These are phyloP conservation scores for Phyllosticta citriasiana DNA, from an alignment of 2,329 filamentous ascomycete species.

Conservation along the genomic window DNA sequence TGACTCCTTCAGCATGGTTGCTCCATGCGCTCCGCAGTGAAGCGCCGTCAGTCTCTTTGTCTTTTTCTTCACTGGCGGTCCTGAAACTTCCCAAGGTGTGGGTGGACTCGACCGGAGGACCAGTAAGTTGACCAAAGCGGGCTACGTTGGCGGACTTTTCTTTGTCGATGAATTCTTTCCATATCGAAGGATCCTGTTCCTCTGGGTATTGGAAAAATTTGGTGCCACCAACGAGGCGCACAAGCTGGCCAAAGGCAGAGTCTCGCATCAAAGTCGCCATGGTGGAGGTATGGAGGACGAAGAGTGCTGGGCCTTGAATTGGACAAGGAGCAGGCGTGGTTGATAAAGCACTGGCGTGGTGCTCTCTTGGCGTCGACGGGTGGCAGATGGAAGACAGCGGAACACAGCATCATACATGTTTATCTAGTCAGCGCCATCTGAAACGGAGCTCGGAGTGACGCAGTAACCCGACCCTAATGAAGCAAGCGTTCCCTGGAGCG, in stretches of 20 bases:
- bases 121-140: slow-evolving; percentile 27
- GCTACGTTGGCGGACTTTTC: slow-evolving; percentile 40
- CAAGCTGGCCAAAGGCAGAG: slow-evolving; percentile 29
- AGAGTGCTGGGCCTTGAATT: background rate
- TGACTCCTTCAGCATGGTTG: background rate
- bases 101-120: slow-evolving; percentile 25
- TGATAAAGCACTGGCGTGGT: background rate
- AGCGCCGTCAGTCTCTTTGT: slow-evolving; percentile 3
- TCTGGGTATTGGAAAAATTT: slow-evolving; percentile 36
- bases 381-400: background rate
- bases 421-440: background rate
- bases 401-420: background rate
- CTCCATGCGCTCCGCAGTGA: slow-evolving; percentile 15
- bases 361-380: background rate
- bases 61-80: slow-evolving; percentile 7
- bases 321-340: background rate
- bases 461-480: background rate
- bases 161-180: slow-evolving; percentile 39
- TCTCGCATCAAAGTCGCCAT: slow-evolving; percentile 33
- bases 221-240: slow-evolving; percentile 31
- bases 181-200: slow-evolving; percentile 39
- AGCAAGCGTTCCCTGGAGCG: background rate
- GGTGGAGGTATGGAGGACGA: background rate
- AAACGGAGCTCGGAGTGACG: background rate
- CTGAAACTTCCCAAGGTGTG: slow-evolving; percentile 11